These are phyloP conservation scores for Prunus padus DNA, from an alignment of 306 rosid species.

Conservation along the genomic window DNA sequence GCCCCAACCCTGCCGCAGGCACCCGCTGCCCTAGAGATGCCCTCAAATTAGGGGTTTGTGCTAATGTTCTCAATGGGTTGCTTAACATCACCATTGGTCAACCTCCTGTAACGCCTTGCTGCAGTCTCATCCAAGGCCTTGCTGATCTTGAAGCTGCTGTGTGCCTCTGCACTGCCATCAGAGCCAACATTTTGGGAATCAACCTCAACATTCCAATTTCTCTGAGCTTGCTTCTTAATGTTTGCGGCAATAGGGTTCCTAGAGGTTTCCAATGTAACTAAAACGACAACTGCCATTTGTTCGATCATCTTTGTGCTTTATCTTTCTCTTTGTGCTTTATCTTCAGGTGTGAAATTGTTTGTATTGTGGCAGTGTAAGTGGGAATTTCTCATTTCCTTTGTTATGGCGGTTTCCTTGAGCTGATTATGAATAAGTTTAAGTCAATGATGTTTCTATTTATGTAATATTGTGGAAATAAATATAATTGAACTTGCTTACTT, in stretches of 20 bases:
- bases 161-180: conserved; percentile 83
- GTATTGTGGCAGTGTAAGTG: conserved; percentile 8
- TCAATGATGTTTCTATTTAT: background rate
- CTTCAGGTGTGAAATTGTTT: background rate
- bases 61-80: conserved; percentile 52
- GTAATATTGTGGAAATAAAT: background rate
- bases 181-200: conserved; percentile 61
- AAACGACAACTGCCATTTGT: background rate
- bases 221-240: conserved; percentile 71
- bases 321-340: background rate
- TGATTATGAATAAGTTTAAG: conserved; percentile 14
- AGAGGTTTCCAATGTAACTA: conserved; percentile 50
- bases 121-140: conserved; percentile 64
- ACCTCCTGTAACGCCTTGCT: conserved; percentile 67
- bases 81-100: conserved; percentile 47
- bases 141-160: conserved; percentile 68
- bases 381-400: conserved; percentile 14
- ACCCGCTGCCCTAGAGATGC: conserved; percentile 57
- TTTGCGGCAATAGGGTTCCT: conserved; percentile 47
- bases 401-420: conserved; percentile 8
- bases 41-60: conserved; percentile 64
- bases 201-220: conserved; percentile 61
- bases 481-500: background rate
- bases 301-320: background rate
- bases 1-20: conserved; percentile 21